A percentile compares a stretch with the other conserved stretches of the same genome.
These are phyloP conservation scores for Trichoderma cornu-damae DNA, from an alignment of 2,329 filamentous ascomycete genomes.

Conservation along the genomic window DNA sequence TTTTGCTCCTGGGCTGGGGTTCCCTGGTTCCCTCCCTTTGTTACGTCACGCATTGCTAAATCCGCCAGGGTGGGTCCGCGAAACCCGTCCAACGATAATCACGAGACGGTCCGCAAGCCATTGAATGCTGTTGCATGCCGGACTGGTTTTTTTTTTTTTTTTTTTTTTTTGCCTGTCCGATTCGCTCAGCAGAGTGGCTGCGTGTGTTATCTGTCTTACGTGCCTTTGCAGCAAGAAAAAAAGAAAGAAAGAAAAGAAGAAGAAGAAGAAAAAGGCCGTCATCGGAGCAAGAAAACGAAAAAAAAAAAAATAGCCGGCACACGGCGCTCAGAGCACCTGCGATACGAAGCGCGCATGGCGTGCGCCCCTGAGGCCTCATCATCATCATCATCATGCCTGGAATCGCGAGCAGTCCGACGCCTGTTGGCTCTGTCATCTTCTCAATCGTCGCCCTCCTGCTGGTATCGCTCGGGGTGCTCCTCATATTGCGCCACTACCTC, in stretches of 20 bases:
- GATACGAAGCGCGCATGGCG: conserved; percentile 26
- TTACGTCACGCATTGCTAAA: conserved; percentile 5
- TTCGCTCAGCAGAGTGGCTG: neutral
- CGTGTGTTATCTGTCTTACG: neutral
- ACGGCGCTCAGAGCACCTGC: conserved; percentile 7
- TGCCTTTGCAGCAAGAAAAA: neutral
- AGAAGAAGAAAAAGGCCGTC: too few relatives aligned
- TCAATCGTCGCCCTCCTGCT: conserved; percentile 64
- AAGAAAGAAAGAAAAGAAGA: too few relatives aligned
- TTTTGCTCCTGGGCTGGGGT: too few relatives aligned
- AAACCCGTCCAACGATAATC: neutral
- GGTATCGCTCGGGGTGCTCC: conserved; percentile 71
- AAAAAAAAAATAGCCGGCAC: too few relatives aligned
- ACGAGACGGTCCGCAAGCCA: neutral
- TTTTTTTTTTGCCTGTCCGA: neutral
- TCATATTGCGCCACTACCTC: conserved; percentile 84
- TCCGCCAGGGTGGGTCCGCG: neutral
- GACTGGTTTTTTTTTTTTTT: neutral
- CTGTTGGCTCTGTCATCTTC: conserved; percentile 76
- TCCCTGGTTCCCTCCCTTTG: neutral
- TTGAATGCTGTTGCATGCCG: neutral
- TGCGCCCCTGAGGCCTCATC: conserved; percentile 23
- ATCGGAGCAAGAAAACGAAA: too few relatives aligned
- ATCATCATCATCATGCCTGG: conserved; percentile 48
- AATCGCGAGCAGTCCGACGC: conserved; percentile 49